Base-by-base conservation (phyloP, 2,329 filamentous ascomycete species). In the Diaporthe sp. region DNA sequence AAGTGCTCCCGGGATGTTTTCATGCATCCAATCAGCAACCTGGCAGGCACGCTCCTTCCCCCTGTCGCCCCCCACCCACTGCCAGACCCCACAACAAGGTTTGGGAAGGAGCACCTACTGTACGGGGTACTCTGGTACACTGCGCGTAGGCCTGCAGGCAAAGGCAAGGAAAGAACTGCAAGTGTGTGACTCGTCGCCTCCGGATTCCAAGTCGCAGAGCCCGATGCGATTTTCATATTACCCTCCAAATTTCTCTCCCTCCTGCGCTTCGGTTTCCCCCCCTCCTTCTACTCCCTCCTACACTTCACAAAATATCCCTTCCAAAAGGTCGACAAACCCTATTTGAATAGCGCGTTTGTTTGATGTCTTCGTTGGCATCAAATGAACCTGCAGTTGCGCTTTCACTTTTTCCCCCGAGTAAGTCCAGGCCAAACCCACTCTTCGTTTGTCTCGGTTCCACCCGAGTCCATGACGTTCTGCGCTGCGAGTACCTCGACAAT, bases 311-410 rank as follows among this genome's bases (percentile, higher is more conserved):
- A 74, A 70, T 79, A 76, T 6, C 42, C 52, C 67, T 72, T 77
- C 66, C 50, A 61, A 68, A 66, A 76, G 45, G 54, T 61, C 55
- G 75, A 74, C 38, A 66, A 68, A 72, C 76, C 68, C 72, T 80
- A 77, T 77, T 78, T 78, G 80, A 79, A 81, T 84, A 85, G 95
- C 95, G 95, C 95, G 95, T 92, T 97, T 95, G 89, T 93, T 97
- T 97, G 95, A 89, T 94, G 94, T 92, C 92, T 86, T 82, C 77
- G 79, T 78, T 84, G 93, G 95, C 96, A 95, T 97, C 95, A 96
- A 95, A 98, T 98, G 96, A 98, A 97, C 95, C 95, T 98, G 96
- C 95, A 96, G 88, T 87, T 86, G 86, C 86, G 86, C 83, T 86
- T 88, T 83, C 82, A 87, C 84, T 85, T 87, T 86, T 89, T 87